phyloP scores from a whole-genome alignment of 129 eudicot genomes.

The Lactuca sativa region DNA sequence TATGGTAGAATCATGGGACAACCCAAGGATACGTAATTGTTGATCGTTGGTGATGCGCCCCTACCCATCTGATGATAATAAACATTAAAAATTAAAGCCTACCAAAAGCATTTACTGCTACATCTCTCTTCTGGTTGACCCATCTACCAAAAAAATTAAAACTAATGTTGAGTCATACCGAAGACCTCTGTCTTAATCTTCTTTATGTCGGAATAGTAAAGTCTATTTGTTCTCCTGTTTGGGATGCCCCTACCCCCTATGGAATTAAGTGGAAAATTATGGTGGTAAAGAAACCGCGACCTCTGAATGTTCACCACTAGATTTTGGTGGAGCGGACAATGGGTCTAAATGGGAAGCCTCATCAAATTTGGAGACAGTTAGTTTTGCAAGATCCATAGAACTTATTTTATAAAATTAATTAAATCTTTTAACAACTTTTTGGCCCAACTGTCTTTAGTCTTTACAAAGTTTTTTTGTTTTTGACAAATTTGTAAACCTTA shows the following conservation, averaged over 20 bases:
- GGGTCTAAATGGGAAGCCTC: too few species aligned
- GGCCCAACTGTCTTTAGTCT: too few species aligned
- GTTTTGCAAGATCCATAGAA: too few species aligned
- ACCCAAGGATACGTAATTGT: neutral
- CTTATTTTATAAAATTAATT: too few species aligned
- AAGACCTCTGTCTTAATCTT: slow-evolving; percentile 10
- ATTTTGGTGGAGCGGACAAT: too few species aligned
- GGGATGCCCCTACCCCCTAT: slow-evolving; percentile 25
- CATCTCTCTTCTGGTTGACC: slow-evolving; percentile 8
- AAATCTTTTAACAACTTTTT: too few species aligned
- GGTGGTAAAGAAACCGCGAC: too few species aligned
- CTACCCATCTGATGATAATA: slow-evolving; percentile 11
- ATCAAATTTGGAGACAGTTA: too few species aligned
- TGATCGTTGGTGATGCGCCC: slow-evolving; percentile 15
- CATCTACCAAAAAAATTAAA: slow-evolving; percentile 7
- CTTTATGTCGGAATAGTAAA: slow-evolving; percentile 16
- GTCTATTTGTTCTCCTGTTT: slow-evolving; percentile 3
- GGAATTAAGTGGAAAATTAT: neutral
- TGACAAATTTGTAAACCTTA: too few species aligned
- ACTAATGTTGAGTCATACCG: neutral
- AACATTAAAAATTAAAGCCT: neutral
- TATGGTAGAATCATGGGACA: neutral
- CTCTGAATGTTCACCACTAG: too few species aligned
- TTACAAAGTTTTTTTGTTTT: too few species aligned
- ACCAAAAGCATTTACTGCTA: slow-evolving; percentile 20